Base-by-base conservation (phyloP, 441 rosid genomes). In the Pelargonium citronellum region DNA sequence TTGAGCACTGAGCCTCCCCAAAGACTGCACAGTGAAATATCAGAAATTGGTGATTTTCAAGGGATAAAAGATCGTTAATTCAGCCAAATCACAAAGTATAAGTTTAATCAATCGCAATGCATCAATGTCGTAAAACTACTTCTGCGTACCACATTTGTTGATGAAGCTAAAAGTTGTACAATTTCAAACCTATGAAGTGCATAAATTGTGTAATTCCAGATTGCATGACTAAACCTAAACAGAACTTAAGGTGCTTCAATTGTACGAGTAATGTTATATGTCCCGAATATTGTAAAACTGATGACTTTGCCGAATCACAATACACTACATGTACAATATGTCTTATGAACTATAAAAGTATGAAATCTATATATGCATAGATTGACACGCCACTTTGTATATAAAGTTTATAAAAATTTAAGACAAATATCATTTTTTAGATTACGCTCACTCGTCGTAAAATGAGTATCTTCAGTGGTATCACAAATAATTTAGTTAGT, bases 1-100 rank as follows among this genome's bases (percentile, higher is more conserved):
- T 95, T 92, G 72, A 95, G 72, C 67, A 95, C 96, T 73, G 96
- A 84, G 34, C 99, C 96, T 78, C 99, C 99, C 99, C 99, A 95
- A 58, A 95, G 96, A 85, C 99, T 95, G 87, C 80, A 79, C 30
- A 49, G 63, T 41, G 66, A 62, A 75, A 13, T 12, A 63, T 30
- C 27, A 64, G 49, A 72, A 49, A 19, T 57, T 22, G 76, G 67
- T 4, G 37, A 39, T 46, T 27, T 58, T 20, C 12, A 63, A n/a
- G 11, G 24, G 24, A 27, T 12, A 60, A 20, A 60, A 7, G 27
- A 22, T 6, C 24, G 10, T 20, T 20, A 20, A 60, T 60, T 20
- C 64, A 20, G 10, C 64, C 64, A 20, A 60, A 60, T 60, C 4
- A 60, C 24, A 9, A 2, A 57, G n/a, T 60, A 22, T 4, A 34